Evolutionary conservation across 345 rosid species (phyloP).

Genomic region (Populus pruinosa): DNA sequence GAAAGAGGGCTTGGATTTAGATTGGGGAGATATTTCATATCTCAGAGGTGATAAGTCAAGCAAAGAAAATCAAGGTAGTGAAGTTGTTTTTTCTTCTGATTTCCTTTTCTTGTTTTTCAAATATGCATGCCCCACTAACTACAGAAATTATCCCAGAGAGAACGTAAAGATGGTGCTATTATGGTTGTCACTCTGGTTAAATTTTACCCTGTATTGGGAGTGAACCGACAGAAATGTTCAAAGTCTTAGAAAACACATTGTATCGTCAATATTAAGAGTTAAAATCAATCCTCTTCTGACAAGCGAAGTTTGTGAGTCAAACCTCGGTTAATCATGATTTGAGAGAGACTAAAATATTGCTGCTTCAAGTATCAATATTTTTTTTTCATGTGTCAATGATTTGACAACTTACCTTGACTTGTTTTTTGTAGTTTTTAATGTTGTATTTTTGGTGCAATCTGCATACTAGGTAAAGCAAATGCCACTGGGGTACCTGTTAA

Average conservation of each 20-base stretch:
- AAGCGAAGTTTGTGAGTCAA: not conserved
- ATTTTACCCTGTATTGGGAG: too few species aligned
- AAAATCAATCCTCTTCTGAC: not conserved
- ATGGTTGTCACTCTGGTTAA: too few species aligned
- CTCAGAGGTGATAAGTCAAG: constrained; percentile 40
- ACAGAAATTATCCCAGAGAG: not conserved
- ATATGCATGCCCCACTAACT: not conserved
- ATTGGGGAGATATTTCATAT: constrained; percentile 33
- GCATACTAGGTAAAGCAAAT: not conserved
- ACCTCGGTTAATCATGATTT: not conserved
- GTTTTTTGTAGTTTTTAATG: not conserved
- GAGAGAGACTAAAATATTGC: not conserved
- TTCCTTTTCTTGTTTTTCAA: too few species aligned
- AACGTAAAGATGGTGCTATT: too few species aligned
- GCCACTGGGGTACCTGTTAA: not conserved
- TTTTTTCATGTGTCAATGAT: not conserved
- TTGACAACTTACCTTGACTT: not conserved
- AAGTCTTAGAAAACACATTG: too few species aligned
- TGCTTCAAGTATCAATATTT: not conserved
- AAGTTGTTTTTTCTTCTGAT: not conserved
- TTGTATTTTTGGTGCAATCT: not conserved
- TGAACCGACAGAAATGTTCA: too few species aligned
- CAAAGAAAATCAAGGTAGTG: constrained; percentile 47
- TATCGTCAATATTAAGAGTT: too few species aligned
- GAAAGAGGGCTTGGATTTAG: constrained; percentile 39